Evolutionary conservation across 371 early-diverging fungal species (phyloP), one percentile per base, ranked within the genome.

Genomic region (Rhizopus sp.): DNA sequence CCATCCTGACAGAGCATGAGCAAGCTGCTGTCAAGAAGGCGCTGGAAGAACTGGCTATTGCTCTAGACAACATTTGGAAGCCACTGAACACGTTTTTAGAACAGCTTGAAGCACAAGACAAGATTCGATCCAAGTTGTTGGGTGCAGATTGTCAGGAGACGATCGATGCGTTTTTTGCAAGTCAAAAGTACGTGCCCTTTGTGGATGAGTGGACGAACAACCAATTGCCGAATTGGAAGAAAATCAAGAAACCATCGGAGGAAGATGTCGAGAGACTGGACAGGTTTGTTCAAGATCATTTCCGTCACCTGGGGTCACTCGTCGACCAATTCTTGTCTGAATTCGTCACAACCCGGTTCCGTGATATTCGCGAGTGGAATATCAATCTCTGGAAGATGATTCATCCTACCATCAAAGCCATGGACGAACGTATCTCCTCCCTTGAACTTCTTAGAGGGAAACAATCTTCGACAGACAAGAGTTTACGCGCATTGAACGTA

Each of bases 1-100:
- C 81, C 16, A 84, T 89, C 6, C 83, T 87, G 48, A 90, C 89
- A 60, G 85, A 84, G 39, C 73, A 81, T n/a, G 67, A 79, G 16
- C 66, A 63, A 42, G 62, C 54, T 51, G 80, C 69, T 64, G 75
- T 62, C 57, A 70, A 65, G 50, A 40, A 41, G 47, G 64, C 74
- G 37, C 35, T 76, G 61, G 45, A 66, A 42, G 77, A 80, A 55
- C 55, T 81, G 57, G 52, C 69, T 58, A 29, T 55, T 5, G 66
- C 70, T 8, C 42, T 74, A 7, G 70, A 66, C 5, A 34, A 40
- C 5, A 70, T 77, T 3, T 84, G 84, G 84, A 59, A 64, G 23
- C 81, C 76, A 52, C 65, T 82, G 17, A 68, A 65, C 10, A 60
- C 66, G 8, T 82, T 80, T 45, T 57, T 84, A 6, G 67, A 74